Evolutionary conservation across 2,329 filamentous ascomycete genomes (phyloP), one percentile per base, ranked within the genome.

Genomic region (Fusarium concolor): DNA sequence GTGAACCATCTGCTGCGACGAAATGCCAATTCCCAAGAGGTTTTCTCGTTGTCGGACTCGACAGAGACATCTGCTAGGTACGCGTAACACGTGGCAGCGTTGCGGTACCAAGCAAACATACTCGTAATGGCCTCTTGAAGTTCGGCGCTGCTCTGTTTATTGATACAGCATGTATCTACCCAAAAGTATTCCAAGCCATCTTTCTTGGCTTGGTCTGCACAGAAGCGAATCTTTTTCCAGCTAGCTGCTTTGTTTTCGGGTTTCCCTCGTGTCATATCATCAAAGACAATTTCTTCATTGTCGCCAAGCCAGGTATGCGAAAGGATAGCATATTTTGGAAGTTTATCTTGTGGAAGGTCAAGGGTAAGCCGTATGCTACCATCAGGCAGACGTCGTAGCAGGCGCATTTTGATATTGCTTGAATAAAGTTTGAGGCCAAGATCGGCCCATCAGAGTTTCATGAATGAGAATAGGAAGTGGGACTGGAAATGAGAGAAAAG

Each of bases 51-150:
- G 11, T 10, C 17, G 24, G 44, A 33, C 14, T 15, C 49, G 6
- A 37, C 14, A 5, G 45, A 53, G 64, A 76, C 56, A 70, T 74
- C 59, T 8, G 18, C 43, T 9, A 67, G 55, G 20, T 56, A 59
- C 7, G 47, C 63, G 38, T 63, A 67, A 37, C 59, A 67, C 38
- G 15, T 26, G 18, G 11, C 18, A 11, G 63, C 47, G 26, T 46
- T 67, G n/a, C 55, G 44, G 31, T 70, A 70, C 67, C 61, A 70
- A 20, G 43, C 24, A 42, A 62, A 67, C 63, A 70, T 70, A 7
- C 59, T 64, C 31, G 64, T 67, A 22, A 67, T 70, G 0, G 67
- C 61, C 52, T 70, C 67, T 22, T 38, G 49, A 15, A 62, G 56
- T 47, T 70, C 63, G 14, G 64, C 44, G 15, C 55, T 62, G 31